Evolutionary conservation across 345 rosid genomes (phyloP).

Genomic region (Chamaenerion angustifolium): DNA sequence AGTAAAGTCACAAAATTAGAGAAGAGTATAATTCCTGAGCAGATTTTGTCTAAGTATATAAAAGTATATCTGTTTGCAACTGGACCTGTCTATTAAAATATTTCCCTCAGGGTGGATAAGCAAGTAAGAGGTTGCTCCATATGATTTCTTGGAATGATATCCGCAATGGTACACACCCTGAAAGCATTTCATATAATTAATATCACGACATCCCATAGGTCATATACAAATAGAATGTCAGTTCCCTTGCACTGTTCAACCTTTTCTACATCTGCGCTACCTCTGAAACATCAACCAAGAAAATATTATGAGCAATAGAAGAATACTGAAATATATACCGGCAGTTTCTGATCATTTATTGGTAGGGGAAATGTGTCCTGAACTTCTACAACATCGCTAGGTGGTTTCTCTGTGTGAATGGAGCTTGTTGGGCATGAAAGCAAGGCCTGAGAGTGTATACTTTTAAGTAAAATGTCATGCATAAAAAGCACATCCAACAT

Average conservation of each 20-base stretch:
- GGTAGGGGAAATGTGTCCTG: conserved; percentile 45
- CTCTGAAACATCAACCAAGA: background rate
- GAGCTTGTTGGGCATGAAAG: conserved; percentile 52
- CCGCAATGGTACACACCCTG: conserved; percentile 63
- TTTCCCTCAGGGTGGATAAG: conserved; percentile 46
- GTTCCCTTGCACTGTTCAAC: no score
- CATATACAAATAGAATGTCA: background rate
- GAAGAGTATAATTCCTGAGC: background rate
- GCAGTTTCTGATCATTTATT: conserved; percentile 33
- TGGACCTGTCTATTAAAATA: conserved; percentile 48
- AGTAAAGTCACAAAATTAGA: background rate
- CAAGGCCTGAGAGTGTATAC: conserved; percentile 23
- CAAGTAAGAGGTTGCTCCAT: conserved; percentile 47
- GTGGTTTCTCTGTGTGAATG: conserved; percentile 38
- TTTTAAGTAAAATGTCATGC: no score
- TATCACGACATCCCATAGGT: no score
- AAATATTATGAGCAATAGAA: background rate
- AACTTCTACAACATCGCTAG: conserved; percentile 37
- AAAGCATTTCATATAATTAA: conserved; percentile 1
- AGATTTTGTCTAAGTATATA: no score
- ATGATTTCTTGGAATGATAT: conserved; percentile 53
- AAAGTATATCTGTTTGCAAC: background rate
- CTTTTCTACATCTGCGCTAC: no score
- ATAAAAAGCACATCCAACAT: no score
- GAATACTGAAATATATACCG: conserved; percentile 15